A percentile compares a stretch with the other conserved stretches of the same genome.
These are phyloP conservation scores for Ceriops decandra DNA, from an alignment of 345 rosid genomes.

Conservation along the genomic window DNA sequence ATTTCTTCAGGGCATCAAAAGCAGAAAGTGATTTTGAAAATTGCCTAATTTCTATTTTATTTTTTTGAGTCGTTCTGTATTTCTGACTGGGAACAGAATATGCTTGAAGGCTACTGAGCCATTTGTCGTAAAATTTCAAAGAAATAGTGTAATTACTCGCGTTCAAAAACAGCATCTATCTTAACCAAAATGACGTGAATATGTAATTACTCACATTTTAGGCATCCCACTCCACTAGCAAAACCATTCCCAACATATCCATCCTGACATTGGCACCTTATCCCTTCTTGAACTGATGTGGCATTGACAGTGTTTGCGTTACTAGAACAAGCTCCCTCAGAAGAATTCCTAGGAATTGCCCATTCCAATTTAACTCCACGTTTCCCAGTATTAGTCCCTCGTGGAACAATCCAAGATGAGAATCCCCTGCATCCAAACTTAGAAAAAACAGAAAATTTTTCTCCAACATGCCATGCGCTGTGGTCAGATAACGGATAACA, in stretches of 20 bases:
- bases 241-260: constrained; percentile 76
- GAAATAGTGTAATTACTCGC: neutral
- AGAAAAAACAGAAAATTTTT: constrained; percentile 58
- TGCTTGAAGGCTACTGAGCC: no score
- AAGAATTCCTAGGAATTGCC: constrained; percentile 59
- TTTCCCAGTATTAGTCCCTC: constrained; percentile 50
- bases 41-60: no score
- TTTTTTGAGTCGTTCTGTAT: no score
- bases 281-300: constrained; percentile 49
- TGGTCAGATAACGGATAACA: constrained; percentile 82
- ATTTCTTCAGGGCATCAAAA: no score
- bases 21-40: no score
- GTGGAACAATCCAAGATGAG: constrained; percentile 65
- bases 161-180: neutral
- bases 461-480: constrained; percentile 55
- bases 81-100: no score
- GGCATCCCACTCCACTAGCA: constrained; percentile 59
- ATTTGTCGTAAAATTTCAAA: no score
- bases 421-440: constrained; percentile 80
- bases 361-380: constrained; percentile 84
- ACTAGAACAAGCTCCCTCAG: constrained; percentile 37
- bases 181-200: neutral
- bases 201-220: constrained; percentile 45
- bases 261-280: constrained; percentile 63
- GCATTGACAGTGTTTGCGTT: constrained; percentile 58